Base-by-base conservation (phyloP, 78 protist species). In the Salpingoeca rosetta region DNA sequence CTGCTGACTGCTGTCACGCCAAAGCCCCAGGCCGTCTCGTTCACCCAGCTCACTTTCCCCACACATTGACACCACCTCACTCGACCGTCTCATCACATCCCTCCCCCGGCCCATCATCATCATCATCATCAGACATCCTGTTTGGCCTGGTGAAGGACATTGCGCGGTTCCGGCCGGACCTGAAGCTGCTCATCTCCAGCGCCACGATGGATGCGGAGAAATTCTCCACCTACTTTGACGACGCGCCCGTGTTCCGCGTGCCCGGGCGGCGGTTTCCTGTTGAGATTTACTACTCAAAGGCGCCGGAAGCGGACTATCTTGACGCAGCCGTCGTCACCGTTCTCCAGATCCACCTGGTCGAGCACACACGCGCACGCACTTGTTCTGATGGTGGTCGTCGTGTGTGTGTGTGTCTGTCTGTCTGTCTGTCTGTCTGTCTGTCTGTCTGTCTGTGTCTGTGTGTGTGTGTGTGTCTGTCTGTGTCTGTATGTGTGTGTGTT, bases 201-300 rank as follows among this genome's bases (percentile, higher is more conserved):
- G 99, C 99, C 0, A 98, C 99, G 35, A 94, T 98, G 44, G 95
- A 98, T 44, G 98, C 99, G 1, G 92, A 89, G n/a, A 95, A 96
- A 88, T 98, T 97, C 90, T 56, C 92, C 24, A 86, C 84, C 1
- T 99, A 89, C 90, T 99, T 98, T 73, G 97, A 93, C 87, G 90
- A 84, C 27, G 97, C 98, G 0, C 98, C 97, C 28, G 78, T 95
- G 39, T 89, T 96, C 78, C 84, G 84, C 73, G 87, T 87, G 10
- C 90, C 85, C 44, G 97, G 98, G 2, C 89, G 97, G 37, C 45
- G 77, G 75, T 92, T 84, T 89, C 95, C 97, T 22, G 99, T 97
- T 36, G 97, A 96, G 38, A 84, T 95, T 36, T 80, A 79, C 85
- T 97, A 97, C 94, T 93, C 98, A 1, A 93, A 93, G 84, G 92